Base-by-base conservation (phyloP, 2,329 filamentous ascomycete species). In the Colletotrichum neosansevieriae region DNA sequence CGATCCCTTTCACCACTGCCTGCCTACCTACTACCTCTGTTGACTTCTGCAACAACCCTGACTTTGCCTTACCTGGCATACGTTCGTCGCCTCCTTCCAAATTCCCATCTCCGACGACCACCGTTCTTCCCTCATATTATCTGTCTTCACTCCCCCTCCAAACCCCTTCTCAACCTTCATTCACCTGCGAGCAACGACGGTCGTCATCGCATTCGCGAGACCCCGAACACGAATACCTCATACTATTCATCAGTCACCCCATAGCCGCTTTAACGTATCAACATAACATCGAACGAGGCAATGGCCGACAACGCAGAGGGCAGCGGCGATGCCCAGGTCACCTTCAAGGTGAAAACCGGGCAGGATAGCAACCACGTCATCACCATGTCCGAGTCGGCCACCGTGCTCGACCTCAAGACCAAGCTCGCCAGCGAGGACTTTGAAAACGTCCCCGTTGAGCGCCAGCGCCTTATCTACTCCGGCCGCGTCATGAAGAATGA, bases 331-430 rank as follows among this genome's bases (percentile, higher is more conserved):
- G 83, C 90, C 75, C 90, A 94, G 75, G 84, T 99, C 82, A 97
- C 93, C 79, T 98, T 99, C 88, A 96, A 94, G 83, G 91, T 99
- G 81, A 99, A 98, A 85, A 93, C 93, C n/a, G 94, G 94, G n/a
- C 92, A 91, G 74, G 94, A 98, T 77, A 90, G 88, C 78, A 94
- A 92, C 79, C 94, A 94, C 77, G 90, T 88, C 59, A 84, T 99
- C 77, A 97, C 94, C 64, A 90, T 98, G 76, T 81, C 92, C 66
- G 87, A 92, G 72, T 88, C 89, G 40, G 93, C 91, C 56, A 92
- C 91, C 7, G 91, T 98, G 49, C 85, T 88, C 65, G 94, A 98
- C 70, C 88, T 99, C 74, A 99, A 99, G 86, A 88, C 87, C 71
- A 97, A 95, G 84, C 90, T 99, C 44, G 89, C 94, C 5, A 87